Base-by-base conservation (phyloP, 768 basidiomycete genomes). In the Lyophyllum atratum region DNA sequence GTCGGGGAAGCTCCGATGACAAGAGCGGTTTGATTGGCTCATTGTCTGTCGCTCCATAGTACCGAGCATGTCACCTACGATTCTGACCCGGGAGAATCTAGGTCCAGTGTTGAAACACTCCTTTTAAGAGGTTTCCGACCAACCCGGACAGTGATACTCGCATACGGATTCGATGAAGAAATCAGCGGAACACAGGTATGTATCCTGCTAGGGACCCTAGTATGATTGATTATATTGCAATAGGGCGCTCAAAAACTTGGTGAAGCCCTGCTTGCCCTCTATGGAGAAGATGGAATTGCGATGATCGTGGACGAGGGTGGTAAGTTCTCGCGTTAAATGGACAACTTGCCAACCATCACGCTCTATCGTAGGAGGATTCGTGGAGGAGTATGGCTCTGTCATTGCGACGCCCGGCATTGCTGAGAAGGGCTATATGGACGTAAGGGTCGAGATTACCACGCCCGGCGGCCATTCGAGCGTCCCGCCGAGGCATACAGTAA, bases 261-360 rank as follows among this genome's bases (percentile, higher is more conserved):
- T 28, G 4, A 26, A 15, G 28, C 46, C 15, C 46, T 47, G 17
- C 26, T 47, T 46, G 62, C 77, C 2, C 78, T 75, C 15, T 95
- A 91, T 66, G 94, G 93, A 33, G 68, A 81, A 57, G 71, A 93
- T 65, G 81, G 83, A 4, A 85, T 93, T 66, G 85, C 90, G 9
- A 78, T 96, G 67, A 70, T 97, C 44, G 78, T 98, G 31, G 95
- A 98, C 66, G 95, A 98, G 76, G 94, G 95, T 31, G 84, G 92
- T 86, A 69, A 64, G 75, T 68, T 25, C 26, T 2, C 5, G 3
- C 17, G 15, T 29, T 47, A 17, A 29, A 11, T 6, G 28, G 28
- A 40, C 17, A 37, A n/a, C n/a, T n/a, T n/a, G n/a, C 26, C 17
- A 44, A 24, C 19, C 14, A 11, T 17, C 46, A 55, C 19, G 26